Conservation (phyloP, 2,329 filamentous ascomycete genomes). For the Penicillium sp. region DNA sequence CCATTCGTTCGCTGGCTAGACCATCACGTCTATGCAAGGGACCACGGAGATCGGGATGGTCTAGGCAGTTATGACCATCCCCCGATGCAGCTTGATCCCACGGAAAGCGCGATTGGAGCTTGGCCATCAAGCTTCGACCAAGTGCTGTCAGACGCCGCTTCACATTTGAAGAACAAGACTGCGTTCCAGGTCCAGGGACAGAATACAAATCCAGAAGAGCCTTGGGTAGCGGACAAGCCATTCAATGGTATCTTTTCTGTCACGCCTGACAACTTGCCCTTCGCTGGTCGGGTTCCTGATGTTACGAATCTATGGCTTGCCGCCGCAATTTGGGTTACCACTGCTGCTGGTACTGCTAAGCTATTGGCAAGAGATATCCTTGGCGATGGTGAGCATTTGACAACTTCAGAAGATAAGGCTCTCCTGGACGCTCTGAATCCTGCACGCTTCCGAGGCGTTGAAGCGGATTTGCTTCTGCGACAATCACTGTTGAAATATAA, state of each 20-base stretch:
- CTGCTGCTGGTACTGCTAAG: slow-evolving; percentile 34
- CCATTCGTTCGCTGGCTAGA: slow-evolving; percentile 40
- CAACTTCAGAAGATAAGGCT: not conserved
- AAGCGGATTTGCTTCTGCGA: slow-evolving; percentile 17
- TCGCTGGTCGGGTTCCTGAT: slow-evolving; percentile 29
- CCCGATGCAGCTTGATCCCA: slow-evolving; percentile 21
- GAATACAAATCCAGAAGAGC: not conserved
- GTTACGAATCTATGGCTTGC: slow-evolving; percentile 30
- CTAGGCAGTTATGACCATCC: slow-evolving; percentile 36
- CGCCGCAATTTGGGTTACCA: slow-evolving; percentile 38
- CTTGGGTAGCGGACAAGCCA: slow-evolving; percentile 15
- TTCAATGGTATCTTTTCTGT: slow-evolving; percentile 37
- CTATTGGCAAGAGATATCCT: slow-evolving; percentile 21
- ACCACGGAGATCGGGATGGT: slow-evolving; percentile 34
- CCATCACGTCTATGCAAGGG: slow-evolving; percentile 35
- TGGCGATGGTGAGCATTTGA: slow-evolving; percentile 9
- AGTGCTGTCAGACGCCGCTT: slow-evolving; percentile 18
- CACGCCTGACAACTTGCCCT: slow-evolving; percentile 36
- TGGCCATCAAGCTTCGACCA: slow-evolving; percentile 26
- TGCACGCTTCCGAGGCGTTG: slow-evolving; percentile 23
- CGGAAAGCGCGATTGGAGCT: slow-evolving; percentile 16
- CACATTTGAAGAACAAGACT: slow-evolving; percentile 7
- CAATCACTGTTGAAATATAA: slow-evolving; percentile 32
- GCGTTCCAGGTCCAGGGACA: slow-evolving; percentile 20
- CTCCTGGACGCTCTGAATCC: slow-evolving; percentile 22